These are phyloP conservation scores for Jasminum sambac DNA, from an alignment of 257 asterid genomes.

Conservation along the genomic window DNA sequence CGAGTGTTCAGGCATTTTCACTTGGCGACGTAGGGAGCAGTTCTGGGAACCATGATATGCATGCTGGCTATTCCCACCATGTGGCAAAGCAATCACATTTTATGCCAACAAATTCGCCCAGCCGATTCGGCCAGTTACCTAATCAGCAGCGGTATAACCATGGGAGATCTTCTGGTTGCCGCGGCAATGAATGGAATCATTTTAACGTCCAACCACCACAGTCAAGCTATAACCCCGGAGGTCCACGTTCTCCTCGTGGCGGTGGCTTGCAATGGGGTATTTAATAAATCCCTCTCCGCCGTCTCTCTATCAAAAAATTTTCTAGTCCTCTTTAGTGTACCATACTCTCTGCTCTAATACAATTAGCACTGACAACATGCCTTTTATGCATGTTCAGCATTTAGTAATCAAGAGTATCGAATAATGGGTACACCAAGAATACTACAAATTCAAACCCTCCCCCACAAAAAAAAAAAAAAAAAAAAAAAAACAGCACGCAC, in stretches of 20 bases:
- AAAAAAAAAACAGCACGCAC: too few species aligned
- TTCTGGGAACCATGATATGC: constrained; percentile 48
- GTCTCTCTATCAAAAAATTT: not conserved
- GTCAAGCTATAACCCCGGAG: constrained; percentile 41
- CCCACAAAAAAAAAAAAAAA: too few species aligned
- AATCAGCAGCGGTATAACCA: constrained; percentile 58
- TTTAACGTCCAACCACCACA: constrained; percentile 43
- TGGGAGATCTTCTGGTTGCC: constrained; percentile 61
- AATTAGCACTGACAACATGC: too few species aligned
- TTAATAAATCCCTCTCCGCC: not conserved
- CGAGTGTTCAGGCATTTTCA: constrained; percentile 42
- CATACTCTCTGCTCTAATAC: too few species aligned
- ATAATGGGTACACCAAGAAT: too few species aligned
- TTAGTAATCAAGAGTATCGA: too few species aligned
- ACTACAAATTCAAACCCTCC: too few species aligned
- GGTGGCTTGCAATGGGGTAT: constrained; percentile 54
- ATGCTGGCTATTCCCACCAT: constrained; percentile 44
- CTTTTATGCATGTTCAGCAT: too few species aligned
- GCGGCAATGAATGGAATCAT: constrained; percentile 54
- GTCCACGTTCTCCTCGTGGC: constrained; percentile 48
- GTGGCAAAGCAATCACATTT: constrained; percentile 51
- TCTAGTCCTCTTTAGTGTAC: too few species aligned
- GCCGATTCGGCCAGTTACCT: constrained; percentile 68
- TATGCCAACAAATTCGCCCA: constrained; percentile 65
- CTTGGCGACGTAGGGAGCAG: constrained; percentile 60